These are phyloP conservation scores for Posidonia oceanica DNA, from an alignment of 116 monocot species.

Conservation along the genomic window DNA sequence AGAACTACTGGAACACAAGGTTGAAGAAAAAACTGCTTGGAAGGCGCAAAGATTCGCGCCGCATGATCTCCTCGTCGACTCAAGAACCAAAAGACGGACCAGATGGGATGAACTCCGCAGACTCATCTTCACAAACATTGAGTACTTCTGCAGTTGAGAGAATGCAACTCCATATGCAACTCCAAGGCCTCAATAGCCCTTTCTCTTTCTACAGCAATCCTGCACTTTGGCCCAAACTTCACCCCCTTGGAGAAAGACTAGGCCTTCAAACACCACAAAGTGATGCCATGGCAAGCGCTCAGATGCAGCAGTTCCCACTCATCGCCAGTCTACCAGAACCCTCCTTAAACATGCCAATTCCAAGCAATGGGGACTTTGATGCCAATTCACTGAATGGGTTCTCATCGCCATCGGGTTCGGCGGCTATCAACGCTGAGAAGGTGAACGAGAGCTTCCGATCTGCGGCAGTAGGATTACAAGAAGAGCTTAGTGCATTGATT, in stretches of 20 bases:
- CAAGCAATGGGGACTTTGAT: constrained; percentile 4
- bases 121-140: constrained; percentile 9
- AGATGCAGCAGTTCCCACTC: not conserved
- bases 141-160: constrained; percentile 63
- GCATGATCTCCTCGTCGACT: not conserved
- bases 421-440: not conserved
- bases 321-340: not conserved
- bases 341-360: not conserved
- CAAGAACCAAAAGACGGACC: not conserved
- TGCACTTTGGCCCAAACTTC: constrained; percentile 19
- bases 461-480: constrained; percentile 10
- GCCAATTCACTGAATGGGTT: constrained; percentile 3
- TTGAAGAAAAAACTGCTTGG: constrained; percentile 71
- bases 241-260: constrained; percentile 7
- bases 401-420: not conserved
- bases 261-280: constrained; percentile 10
- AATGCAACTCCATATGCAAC: constrained; percentile 67
- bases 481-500: constrained; percentile 18
- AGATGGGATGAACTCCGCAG: not conserved
- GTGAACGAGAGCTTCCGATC: not conserved
- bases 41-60: constrained; percentile 15
- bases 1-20: constrained; percentile 89
- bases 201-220: constrained; percentile 44
- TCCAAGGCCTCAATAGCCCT: constrained; percentile 33
- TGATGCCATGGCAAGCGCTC: not conserved